Percentiles rank a stretch among this genome's conserved stretches.
phyloP scores from a whole-genome alignment of 495 filamentous ascomycete genomes.

The Penicillium flavigenum region DNA sequence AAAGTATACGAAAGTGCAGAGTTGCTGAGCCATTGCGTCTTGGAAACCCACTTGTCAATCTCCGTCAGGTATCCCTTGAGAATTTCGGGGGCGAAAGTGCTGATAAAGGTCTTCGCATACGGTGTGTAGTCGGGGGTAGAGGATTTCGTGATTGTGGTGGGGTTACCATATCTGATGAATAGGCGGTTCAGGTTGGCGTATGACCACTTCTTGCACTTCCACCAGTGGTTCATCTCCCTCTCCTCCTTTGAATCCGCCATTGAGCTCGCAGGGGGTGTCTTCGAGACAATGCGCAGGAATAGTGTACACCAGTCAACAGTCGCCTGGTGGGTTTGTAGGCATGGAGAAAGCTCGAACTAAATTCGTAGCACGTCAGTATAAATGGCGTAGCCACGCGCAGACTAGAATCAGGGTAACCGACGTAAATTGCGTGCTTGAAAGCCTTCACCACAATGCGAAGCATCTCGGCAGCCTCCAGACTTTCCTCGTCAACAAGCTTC shows the following conservation, averaged over 20 bases:
- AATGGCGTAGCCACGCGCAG: neutral
- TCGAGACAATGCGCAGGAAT: slow-evolving; percentile 85
- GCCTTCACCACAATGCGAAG: slow-evolving; percentile 90
- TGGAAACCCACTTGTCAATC: slow-evolving; percentile 95
- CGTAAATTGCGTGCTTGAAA: slow-evolving; percentile 97
- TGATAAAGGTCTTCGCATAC: slow-evolving; percentile 86
- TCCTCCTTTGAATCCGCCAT: slow-evolving; percentile 83
- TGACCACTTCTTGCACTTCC: slow-evolving; percentile 99
- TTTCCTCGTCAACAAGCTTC: slow-evolving; percentile 83
- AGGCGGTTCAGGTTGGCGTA: slow-evolving; percentile 96
- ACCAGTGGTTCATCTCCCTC: slow-evolving; percentile 93
- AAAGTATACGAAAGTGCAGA: slow-evolving; percentile 88
- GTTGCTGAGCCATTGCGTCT: slow-evolving; percentile 92
- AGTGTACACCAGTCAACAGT: slow-evolving; percentile 95
- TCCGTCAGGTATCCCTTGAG: slow-evolving; percentile 88
- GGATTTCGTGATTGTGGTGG: slow-evolving; percentile 62
- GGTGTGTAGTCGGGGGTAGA: slow-evolving; percentile 67
- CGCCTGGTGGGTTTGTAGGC: slow-evolving; percentile 71
- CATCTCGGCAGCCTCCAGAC: slow-evolving; percentile 94
- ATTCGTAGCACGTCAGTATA: slow-evolving; percentile 21
- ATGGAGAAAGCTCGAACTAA: slow-evolving; percentile 81
- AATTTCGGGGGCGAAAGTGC: slow-evolving; percentile 91
- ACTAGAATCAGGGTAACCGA: slow-evolving; percentile 48
- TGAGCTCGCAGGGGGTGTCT: slow-evolving; percentile 73
- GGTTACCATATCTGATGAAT: slow-evolving; percentile 95